Evolutionary conservation across 192 early-diverging fungal genomes (phyloP).

Genomic region (Backusella morwellensis): DNA sequence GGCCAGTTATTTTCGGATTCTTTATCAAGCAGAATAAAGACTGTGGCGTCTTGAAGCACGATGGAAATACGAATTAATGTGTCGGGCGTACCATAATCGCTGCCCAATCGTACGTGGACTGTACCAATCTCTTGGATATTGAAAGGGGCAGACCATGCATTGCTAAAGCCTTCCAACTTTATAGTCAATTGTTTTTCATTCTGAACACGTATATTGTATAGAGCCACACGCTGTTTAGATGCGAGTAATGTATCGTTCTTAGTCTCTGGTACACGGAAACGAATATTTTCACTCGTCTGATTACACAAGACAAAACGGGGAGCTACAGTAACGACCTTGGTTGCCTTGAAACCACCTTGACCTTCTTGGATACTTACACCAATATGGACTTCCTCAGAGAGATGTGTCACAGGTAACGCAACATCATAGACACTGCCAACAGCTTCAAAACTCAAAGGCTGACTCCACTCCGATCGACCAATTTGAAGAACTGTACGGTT

Average conservation of each 20-base stretch:
- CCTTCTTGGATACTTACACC: conserved; percentile 88
- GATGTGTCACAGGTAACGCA: conserved; percentile 54
- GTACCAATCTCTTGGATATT: conserved; percentile 86
- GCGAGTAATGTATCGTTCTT: conserved; percentile 42
- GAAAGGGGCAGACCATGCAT: conserved; percentile 84
- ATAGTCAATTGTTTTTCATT: conserved; percentile 68
- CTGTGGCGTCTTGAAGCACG: conserved; percentile 84
- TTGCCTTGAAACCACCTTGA: conserved; percentile 80
- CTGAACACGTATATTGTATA: conserved; percentile 66
- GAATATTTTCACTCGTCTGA: conserved; percentile 64
- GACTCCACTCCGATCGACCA: conserved; percentile 78
- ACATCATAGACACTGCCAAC: conserved; percentile 86
- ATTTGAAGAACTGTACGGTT: conserved; percentile 82
- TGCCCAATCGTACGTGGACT: conserved; percentile 74
- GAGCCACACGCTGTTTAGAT: conserved; percentile 54
- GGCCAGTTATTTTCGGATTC: conserved; percentile 82
- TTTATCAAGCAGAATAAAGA: conserved; percentile 83
- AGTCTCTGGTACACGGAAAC: conserved; percentile 72
- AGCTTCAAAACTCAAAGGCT: conserved; percentile 92
- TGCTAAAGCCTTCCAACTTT: conserved; percentile 60
- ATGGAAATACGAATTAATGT: conserved; percentile 81
- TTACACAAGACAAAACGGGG: conserved; percentile 92
- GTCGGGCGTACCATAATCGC: conserved; percentile 49
- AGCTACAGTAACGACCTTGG: conserved; percentile 86
- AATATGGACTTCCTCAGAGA: conserved; percentile 65